Conservation (phyloP, 768 basidiomycete genomes). For the Hemileccinum impolitum region DNA sequence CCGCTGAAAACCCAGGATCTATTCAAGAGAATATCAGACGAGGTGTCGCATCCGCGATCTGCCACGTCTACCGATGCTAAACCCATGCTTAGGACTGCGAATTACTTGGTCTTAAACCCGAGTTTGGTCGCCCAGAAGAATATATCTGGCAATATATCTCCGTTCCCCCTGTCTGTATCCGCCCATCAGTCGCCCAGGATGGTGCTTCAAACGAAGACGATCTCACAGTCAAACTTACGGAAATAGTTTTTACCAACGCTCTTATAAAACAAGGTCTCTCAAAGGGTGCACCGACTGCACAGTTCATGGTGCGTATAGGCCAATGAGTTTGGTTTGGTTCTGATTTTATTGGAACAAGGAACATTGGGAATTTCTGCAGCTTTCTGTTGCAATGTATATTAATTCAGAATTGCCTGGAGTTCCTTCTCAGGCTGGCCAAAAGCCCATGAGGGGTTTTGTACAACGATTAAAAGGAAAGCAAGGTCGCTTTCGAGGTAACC, state of each 20-base stretch:
- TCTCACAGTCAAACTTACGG: constrained; percentile 93
- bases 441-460: constrained; percentile 96
- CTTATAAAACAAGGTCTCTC: constrained; percentile 86
- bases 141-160: constrained; percentile 99
- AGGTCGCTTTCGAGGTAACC: constrained; percentile 96
- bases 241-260: constrained; percentile 93
- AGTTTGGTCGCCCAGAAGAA: constrained; percentile 89
- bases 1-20: constrained; percentile 90
- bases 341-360: constrained; percentile 48
- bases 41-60: constrained; percentile 44
- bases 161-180: constrained; percentile 95
- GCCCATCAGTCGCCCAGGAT: constrained; percentile 96
- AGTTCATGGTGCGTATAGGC: constrained; percentile 67
- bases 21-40: constrained; percentile 88
- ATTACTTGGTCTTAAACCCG: constrained; percentile 84
- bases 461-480: constrained; percentile 99
- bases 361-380: constrained; percentile 97
- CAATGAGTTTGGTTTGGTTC: not conserved
- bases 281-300: constrained; percentile 83
- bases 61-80: not conserved
- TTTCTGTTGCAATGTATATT: constrained; percentile 95
- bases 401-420: constrained; percentile 97
- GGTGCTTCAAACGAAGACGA: constrained; percentile 99
- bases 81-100: constrained; percentile 75
- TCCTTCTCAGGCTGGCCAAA: constrained; percentile 80